phyloP scores from a whole-genome alignment of 176 grass and related monocot species.

The Saccharum officinarum region DNA sequence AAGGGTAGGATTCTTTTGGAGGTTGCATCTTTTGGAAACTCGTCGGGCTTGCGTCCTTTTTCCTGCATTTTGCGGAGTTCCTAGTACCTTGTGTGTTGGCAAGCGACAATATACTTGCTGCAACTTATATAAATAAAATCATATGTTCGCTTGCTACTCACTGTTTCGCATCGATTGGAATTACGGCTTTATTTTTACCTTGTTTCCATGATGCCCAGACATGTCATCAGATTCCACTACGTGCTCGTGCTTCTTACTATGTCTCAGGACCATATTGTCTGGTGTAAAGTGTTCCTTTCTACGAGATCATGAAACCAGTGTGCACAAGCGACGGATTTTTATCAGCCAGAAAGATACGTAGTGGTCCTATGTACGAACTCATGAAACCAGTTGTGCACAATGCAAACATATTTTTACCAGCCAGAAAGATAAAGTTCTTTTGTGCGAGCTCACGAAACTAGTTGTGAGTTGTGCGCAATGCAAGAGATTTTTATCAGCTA shows the following conservation, averaged over 20 bases:
- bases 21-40: slow-evolving; percentile 26
- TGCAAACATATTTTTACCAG: neutral
- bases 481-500: neutral
- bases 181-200: neutral
- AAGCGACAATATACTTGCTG: neutral
- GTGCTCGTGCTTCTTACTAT: neutral
- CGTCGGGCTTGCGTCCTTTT: neutral
- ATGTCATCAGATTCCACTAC: neutral
- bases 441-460: neutral
- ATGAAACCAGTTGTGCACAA: neutral
- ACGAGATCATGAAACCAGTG: neutral
- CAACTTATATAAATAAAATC: slow-evolving; percentile 18
- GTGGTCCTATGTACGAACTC: neutral
- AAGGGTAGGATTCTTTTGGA: slow-evolving; percentile 14
- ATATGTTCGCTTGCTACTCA: neutral
- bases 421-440: neutral
- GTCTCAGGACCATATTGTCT: neutral
- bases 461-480: neutral
- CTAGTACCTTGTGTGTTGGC: neutral
- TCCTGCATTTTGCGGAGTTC: slow-evolving; percentile 3
- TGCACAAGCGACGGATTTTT: neutral
- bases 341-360: neutral
- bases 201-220: neutral
- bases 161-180: neutral
- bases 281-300: neutral